Evolutionary conservation across 192 early-diverging fungal genomes (phyloP), one percentile per base, ranked within the genome.

Genomic region (Piromyces finnis): DNA sequence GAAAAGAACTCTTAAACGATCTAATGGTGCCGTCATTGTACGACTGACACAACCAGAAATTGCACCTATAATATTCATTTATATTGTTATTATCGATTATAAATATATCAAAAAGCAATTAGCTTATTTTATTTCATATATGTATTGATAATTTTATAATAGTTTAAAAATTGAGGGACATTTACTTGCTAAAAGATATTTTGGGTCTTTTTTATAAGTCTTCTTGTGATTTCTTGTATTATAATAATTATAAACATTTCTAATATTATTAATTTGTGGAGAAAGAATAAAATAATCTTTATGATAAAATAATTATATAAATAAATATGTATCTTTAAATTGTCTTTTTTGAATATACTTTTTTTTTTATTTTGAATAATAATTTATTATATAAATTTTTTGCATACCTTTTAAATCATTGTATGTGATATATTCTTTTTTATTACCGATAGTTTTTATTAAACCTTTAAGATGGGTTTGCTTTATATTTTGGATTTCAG

Each of bases 21-120:
- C 93, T 80, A 94, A 84, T 5, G 93, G 93, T 17, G 93, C 93
- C 16, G 92, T 92, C 78, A 85, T 88, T 30, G 90, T 92, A 32
- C 93, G 87, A 30, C 88, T 90, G 16, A 93, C 90, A 29, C 92
- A 92, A 78, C 93, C 93, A 30, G 92, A 89, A 17, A 92, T 85
- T 18, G 90, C 93, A 77, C 93, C 93, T 68, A 68, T 51, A 22
- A 22, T 22, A 1, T 12, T 15, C 15, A 39, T 15, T 39, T 14
- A 14, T 39, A 39, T 39, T 39, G 15, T 39, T 39, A 39, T 39
- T 39, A 39, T 39, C n/a, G n/a, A n/a, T n/a, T n/a, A n/a, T n/a
- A n/a, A n/a, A n/a, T n/a, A n/a, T n/a, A n/a, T n/a, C n/a, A n/a
- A n/a, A n/a, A n/a, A n/a, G n/a, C n/a, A n/a, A n/a, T n/a, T n/a